Evolutionary conservation across 1,284 basidiomycete species (phyloP).

Genomic region (Coniferiporia weirii): DNA sequence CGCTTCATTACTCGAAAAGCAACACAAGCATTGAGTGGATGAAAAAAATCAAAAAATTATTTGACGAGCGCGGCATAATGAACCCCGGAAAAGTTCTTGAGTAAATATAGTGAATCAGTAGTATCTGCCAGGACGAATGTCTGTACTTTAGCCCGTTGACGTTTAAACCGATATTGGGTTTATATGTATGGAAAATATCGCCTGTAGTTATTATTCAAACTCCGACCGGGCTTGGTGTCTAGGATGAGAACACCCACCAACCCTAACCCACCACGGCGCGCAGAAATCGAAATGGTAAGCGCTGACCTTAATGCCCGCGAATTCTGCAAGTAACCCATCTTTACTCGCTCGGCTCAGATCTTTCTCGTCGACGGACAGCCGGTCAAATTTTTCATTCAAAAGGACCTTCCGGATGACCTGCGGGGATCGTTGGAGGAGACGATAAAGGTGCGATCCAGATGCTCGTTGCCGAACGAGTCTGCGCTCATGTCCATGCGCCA

Average conservation of each 20-base stretch:
- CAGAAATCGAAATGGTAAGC: conserved; percentile 12
- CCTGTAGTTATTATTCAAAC: neutral
- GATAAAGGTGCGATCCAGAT: conserved; percentile 48
- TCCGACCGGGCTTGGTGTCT: neutral
- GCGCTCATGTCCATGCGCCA: conserved; percentile 2
- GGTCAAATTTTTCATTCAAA: conserved; percentile 77
- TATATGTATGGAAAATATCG: neutral
- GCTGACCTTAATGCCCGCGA: conserved; percentile 4
- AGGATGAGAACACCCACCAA: neutral
- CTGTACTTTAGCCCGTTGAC: neutral
- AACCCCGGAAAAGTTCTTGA: conserved; percentile 81
- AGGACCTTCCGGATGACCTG: conserved; percentile 63
- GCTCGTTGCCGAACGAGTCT: neutral
- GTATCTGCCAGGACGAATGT: neutral
- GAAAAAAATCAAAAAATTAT: conserved; percentile 86
- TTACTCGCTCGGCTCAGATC: conserved; percentile 35
- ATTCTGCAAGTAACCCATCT: neutral
- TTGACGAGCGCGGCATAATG: conserved; percentile 90
- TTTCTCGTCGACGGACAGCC: conserved; percentile 63
- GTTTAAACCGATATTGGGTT: neutral
- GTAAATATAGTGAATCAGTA: conserved; percentile 13
- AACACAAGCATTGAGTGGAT: conserved; percentile 80
- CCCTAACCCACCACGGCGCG: neutral
- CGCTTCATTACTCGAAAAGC: conserved; percentile 86
- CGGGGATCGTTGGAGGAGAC: conserved; percentile 63